Conservation (phyloP, 441 rosid genomes). For the Breynia disticha region DNA sequence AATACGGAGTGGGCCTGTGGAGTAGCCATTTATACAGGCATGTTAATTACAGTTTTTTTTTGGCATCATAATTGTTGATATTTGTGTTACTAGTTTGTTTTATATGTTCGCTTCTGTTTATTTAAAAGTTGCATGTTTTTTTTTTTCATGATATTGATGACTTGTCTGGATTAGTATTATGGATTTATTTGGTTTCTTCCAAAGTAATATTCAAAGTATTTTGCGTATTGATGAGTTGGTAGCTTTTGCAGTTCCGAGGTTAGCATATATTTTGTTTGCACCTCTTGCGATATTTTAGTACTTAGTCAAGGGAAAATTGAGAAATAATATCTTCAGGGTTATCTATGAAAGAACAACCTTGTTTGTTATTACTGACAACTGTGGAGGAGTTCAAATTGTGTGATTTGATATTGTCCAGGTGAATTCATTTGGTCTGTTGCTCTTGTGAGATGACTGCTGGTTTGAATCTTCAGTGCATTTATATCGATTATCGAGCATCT, state of each 20-base stretch:
- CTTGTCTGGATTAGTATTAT: too few species aligned
- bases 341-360: background rate
- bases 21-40: constrained; percentile 93
- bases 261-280: background rate
- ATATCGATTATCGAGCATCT: too few species aligned
- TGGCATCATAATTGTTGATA: background rate
- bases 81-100: constrained; percentile 9
- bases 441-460: too few species aligned
- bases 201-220: background rate
- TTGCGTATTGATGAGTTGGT: background rate
- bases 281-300: background rate
- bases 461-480: too few species aligned
- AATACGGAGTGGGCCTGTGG: constrained; percentile 99
- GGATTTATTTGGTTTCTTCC: too few species aligned
- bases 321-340: background rate
- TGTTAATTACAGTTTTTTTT: constrained; percentile 10
- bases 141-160: too few species aligned
- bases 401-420: too few species aligned
- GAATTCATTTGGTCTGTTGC: too few species aligned
- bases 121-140: too few species aligned
- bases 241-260: background rate
- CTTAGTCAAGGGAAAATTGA: background rate
- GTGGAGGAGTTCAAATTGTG: too few species aligned
- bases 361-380: too few species aligned
- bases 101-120: too few species aligned